A percentile compares a stretch with the other conserved stretches of the same genome.
Conservation (phyloP, 2,329 filamentous ascomycete species). For the Phaeosphaeria sp. region DNA sequence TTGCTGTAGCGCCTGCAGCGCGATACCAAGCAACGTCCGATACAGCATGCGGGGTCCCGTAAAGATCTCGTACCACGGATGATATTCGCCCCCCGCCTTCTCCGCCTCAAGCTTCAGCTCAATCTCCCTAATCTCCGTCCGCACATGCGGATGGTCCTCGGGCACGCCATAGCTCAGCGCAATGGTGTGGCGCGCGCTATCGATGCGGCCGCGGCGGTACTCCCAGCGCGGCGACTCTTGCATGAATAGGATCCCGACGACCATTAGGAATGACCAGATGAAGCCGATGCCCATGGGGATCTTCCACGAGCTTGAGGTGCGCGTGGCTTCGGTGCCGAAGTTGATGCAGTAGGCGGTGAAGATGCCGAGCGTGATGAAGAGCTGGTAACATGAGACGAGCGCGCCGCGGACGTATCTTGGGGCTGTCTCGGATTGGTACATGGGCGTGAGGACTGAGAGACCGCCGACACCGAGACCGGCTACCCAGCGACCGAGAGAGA, state of each 20-base stretch:
- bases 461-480: conserved; percentile 71
- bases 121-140: conserved; percentile 63
- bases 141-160: conserved; percentile 61
- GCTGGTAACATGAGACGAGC: conserved; percentile 69
- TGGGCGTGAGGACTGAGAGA: conserved; percentile 62
- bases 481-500: conserved; percentile 69
- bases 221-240: conserved; percentile 65
- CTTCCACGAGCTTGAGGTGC: conserved; percentile 64
- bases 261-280: conserved; percentile 63
- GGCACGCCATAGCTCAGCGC: conserved; percentile 63
- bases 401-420: conserved; percentile 70
- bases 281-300: conserved; percentile 68
- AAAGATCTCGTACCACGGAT: conserved; percentile 65
- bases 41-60: conserved; percentile 71
- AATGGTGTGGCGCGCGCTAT: conserved; percentile 59
- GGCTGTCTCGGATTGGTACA: conserved; percentile 73
- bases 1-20: conserved; percentile 71
- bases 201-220: conserved; percentile 62
- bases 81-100: conserved; percentile 44
- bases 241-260: conserved; percentile 61
- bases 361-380: conserved; percentile 74
- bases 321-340: conserved; percentile 63
- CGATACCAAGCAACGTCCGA: conserved; percentile 67
- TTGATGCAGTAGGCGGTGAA: conserved; percentile 61
- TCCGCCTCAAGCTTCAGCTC: conserved; percentile 63